phyloP scores from a whole-genome alignment of 257 asterid species.

The Perilla frutescens region DNA sequence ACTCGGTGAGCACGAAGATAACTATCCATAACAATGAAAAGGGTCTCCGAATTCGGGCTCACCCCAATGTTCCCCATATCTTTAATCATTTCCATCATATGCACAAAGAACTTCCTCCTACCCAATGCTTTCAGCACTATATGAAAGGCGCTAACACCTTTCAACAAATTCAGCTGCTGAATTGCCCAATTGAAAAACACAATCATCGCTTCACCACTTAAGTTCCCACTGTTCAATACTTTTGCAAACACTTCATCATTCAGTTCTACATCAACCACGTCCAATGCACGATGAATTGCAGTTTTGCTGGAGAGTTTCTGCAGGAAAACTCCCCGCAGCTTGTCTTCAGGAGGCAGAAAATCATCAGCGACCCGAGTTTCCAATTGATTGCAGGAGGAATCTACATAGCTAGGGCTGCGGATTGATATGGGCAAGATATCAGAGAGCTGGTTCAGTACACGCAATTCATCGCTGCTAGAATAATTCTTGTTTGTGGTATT shows the following conservation, averaged over 20 bases:
- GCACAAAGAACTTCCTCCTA: slow-evolving; percentile 65
- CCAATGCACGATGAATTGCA: slow-evolving; percentile 54
- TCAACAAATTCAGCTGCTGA: slow-evolving; percentile 46
- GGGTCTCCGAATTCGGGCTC: slow-evolving; percentile 55
- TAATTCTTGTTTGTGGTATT: slow-evolving; percentile 18
- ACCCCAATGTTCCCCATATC: slow-evolving; percentile 56
- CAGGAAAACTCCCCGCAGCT: slow-evolving; percentile 79
- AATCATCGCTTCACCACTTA: slow-evolving; percentile 68
- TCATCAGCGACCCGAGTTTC: slow-evolving; percentile 49
- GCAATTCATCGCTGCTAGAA: slow-evolving; percentile 51
- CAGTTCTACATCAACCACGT: slow-evolving; percentile 55
- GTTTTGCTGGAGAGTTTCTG: slow-evolving; percentile 58
- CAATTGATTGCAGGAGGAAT: slow-evolving; percentile 29
- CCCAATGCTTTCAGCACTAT: slow-evolving; percentile 73
- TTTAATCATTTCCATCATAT: slow-evolving; percentile 63
- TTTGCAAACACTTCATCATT: slow-evolving; percentile 55
- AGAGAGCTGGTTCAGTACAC: slow-evolving; percentile 62
- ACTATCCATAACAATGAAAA: slow-evolving; percentile 67
- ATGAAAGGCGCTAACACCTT: slow-evolving; percentile 44
- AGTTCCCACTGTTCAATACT: slow-evolving; percentile 68
- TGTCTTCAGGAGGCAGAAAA: slow-evolving; percentile 75
- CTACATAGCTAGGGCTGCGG: slow-evolving; percentile 30
- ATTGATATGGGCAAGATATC: slow-evolving; percentile 58
- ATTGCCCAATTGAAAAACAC: slow-evolving; percentile 74
- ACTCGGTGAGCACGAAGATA: slow-evolving; percentile 65